Evolutionary conservation across 2,329 filamentous ascomycete genomes (phyloP).

Genomic region (Sporothrix dimorphospora): DNA sequence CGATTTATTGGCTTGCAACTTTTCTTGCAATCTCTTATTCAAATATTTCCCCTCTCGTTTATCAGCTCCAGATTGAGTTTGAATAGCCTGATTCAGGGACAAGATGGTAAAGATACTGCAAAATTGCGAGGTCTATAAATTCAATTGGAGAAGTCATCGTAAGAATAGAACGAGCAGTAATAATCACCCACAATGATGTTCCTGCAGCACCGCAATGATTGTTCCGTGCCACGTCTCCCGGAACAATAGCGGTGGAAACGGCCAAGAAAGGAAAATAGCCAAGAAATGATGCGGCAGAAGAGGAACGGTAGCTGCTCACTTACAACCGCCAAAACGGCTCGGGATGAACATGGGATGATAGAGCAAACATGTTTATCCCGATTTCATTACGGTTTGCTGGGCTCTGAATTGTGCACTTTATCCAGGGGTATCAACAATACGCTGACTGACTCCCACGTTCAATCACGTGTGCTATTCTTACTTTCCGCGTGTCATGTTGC

Average conservation of each 20-base stretch:
- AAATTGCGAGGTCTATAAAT: background rate
- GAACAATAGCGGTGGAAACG: too few species aligned
- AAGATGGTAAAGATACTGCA: background rate
- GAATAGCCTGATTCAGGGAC: slow-evolving; percentile 18
- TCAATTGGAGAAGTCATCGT: background rate
- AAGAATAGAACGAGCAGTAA: too few species aligned
- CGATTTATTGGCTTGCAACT: background rate
- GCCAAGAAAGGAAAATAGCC: too few species aligned
- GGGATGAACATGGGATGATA: slow-evolving; percentile 1
- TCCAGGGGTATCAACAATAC: background rate
- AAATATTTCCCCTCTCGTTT: background rate
- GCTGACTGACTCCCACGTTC: background rate
- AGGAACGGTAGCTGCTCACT: too few species aligned
- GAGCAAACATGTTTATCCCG: background rate
- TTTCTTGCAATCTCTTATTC: background rate
- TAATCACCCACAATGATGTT: too few species aligned
- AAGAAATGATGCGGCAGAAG: too few species aligned
- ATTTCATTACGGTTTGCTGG: background rate
- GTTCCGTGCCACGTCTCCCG: too few species aligned
- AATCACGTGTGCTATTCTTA: background rate
- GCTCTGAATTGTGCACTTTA: too few species aligned
- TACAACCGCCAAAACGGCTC: background rate
- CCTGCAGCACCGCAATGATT: too few species aligned
- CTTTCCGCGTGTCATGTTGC: too few species aligned
- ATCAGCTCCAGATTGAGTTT: background rate